These are phyloP conservation scores for Fraxinus platypoda DNA, from an alignment of 305 asterid species.

Conservation along the genomic window DNA sequence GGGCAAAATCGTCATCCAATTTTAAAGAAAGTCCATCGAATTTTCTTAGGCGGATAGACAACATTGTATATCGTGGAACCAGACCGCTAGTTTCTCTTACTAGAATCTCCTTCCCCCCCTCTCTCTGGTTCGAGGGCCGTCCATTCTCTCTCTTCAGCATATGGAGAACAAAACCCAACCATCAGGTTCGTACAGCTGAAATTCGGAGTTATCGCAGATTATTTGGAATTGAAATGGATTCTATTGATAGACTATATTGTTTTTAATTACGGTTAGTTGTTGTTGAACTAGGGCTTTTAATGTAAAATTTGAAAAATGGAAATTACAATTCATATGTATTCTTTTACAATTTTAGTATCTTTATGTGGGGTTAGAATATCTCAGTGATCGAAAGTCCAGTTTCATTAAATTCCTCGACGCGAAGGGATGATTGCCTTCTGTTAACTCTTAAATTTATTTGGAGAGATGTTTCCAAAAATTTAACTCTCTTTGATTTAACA, in stretches of 20 bases:
- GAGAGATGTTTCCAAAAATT: not conserved
- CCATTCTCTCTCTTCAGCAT: constrained; percentile 11
- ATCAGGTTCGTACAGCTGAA: constrained; percentile 32
- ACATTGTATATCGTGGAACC: not conserved
- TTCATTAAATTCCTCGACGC: not conserved
- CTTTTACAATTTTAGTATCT: not conserved
- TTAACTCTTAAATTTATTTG: not conserved
- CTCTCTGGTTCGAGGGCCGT: constrained; percentile 24
- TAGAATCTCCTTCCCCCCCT: not conserved
- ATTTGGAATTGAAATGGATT: not conserved
- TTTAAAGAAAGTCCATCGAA: not conserved
- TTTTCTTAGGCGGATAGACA: constrained; percentile 27
- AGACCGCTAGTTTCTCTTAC: constrained; percentile 13
- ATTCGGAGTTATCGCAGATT: not conserved
- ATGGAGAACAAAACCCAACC: constrained; percentile 46
- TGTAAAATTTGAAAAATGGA: not conserved
- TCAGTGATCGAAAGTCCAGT: not conserved
- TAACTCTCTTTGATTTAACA: not conserved
- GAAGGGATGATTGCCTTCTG: not conserved
- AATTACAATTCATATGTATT: not conserved
- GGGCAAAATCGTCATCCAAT: constrained; percentile 32
- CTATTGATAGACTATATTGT: not conserved
- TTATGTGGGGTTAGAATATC: not conserved
- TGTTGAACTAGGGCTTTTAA: not conserved
- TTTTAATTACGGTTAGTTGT: not conserved